Evolutionary conservation across 2,329 filamentous ascomycete genomes (phyloP), one percentile per base, ranked within the genome.

Genomic region (Rutstroemia sp.): DNA sequence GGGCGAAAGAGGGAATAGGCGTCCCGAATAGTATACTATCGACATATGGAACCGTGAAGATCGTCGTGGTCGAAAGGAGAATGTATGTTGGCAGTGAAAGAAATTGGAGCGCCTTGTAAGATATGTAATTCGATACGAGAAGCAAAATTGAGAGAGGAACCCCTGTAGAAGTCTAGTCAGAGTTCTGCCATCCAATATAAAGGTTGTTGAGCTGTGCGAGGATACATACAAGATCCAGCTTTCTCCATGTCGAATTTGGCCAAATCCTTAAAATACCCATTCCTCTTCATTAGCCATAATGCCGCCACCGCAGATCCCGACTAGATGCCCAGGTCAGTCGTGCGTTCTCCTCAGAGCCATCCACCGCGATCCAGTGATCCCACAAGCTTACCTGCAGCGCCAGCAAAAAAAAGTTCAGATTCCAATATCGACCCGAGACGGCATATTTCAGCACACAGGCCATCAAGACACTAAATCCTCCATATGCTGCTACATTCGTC

Each of bases 1-100:
- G 44, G 9, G 54, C 49, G 27, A 52, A 52, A 12, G 39, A 23
- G 2, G 49, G 48, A 12, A 52, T 52, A 10, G 39, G 19, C 12
- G 48, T 34, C n/a, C 54, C 54, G 14, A 56, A 52, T 7, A 55
- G 4, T n/a, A 55, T 44, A 38, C 38, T 55, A 16, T 55, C 46
- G 9, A 55, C 18, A 27, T 56, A 56, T 12, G 48, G 54, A 21
- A 52, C 54, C 1, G 42, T 52, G 30, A 56, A 56, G 30, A 52
- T 39, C 5, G 54, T 56, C 18, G 54, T 52, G n/a, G 48, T 56
- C 18, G 54, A 52, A 19, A 56, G 49, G 8, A 56, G 48, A 25
- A 56, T 56, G 41, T 47, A 56, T 19, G 54, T 52, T 27, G 54
- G 54, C 18, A 56, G 37, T n/a, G 54, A 45, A n/a, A 56, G 49